These are phyloP conservation scores for Elsinoe batatas DNA, from an alignment of 2,329 filamentous ascomycete species.

Conservation along the genomic window DNA sequence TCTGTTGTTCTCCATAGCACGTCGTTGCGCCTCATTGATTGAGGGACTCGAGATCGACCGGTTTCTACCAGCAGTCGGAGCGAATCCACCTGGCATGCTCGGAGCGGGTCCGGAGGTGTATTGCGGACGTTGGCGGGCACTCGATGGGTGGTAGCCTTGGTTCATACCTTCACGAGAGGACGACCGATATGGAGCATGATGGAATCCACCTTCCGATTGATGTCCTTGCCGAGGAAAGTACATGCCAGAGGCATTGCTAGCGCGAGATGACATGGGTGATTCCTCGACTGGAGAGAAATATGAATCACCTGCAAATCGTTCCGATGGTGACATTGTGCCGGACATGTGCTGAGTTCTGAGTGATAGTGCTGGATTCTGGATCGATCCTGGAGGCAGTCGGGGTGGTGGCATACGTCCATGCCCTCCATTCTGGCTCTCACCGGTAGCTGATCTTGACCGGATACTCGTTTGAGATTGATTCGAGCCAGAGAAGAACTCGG, in stretches of 20 bases:
- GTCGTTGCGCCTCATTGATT: slow-evolving; percentile 61
- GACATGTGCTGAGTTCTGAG: slow-evolving; percentile 54
- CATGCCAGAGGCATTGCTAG: slow-evolving; percentile 60
- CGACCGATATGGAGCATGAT: slow-evolving; percentile 72
- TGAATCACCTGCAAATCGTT: slow-evolving; percentile 56
- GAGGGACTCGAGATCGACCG: slow-evolving; percentile 93
- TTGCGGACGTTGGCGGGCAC: slow-evolving; percentile 11
- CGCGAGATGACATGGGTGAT: slow-evolving; percentile 64
- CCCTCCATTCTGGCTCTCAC: slow-evolving; percentile 52
- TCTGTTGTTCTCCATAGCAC: slow-evolving; percentile 41
- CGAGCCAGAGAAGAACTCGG: slow-evolving; percentile 48
- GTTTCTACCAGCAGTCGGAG: slow-evolving; percentile 45
- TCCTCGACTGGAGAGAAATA: slow-evolving; percentile 88
- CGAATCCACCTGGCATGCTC: slow-evolving; percentile 44
- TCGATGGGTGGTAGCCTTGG: slow-evolving; percentile 15
- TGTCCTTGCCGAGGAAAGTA: slow-evolving; percentile 74
- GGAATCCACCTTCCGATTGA: slow-evolving; percentile 57
- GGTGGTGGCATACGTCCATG: slow-evolving; percentile 43
- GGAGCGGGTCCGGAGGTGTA: slow-evolving; percentile 47
- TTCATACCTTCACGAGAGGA: slow-evolving; percentile 15
- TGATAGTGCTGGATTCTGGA: slow-evolving; percentile 47
- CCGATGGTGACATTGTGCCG: slow-evolving; percentile 47
- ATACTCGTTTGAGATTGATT: slow-evolving; percentile 68
- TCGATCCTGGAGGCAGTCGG: slow-evolving; percentile 57
- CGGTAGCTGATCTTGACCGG: slow-evolving; percentile 65